Evolutionary conservation across 2,329 filamentous ascomycete genomes (phyloP).

Genomic region (Remersonia thermophila): DNA sequence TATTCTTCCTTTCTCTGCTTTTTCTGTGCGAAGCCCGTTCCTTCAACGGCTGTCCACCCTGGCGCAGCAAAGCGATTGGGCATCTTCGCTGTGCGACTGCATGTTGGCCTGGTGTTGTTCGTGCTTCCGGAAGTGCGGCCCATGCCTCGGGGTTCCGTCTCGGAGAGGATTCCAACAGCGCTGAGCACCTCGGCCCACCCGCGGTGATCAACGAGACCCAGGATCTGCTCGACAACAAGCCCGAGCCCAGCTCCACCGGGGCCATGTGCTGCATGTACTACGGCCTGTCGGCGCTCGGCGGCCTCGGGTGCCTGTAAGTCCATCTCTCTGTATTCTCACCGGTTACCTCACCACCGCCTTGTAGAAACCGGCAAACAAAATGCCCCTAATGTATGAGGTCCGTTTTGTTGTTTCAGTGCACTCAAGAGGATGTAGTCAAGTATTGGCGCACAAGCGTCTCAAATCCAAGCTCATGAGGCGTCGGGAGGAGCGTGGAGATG

Average conservation of each 20-base stretch:
- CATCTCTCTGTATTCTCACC: neutral
- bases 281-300: neutral
- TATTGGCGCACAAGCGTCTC: too few relatives aligned
- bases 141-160: neutral
- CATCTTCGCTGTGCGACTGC: slow-evolving; percentile 16
- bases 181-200: too few relatives aligned
- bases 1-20: too few relatives aligned
- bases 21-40: too few relatives aligned
- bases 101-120: slow-evolving; percentile 21
- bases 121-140: slow-evolving; percentile 19
- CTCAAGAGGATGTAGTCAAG: too few relatives aligned
- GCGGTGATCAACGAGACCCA: slow-evolving; percentile 22
- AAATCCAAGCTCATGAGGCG: too few relatives aligned
- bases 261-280: neutral
- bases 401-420: too few relatives aligned
- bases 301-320: slow-evolving; percentile 23
- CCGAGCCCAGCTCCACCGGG: neutral
- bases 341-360: too few relatives aligned
- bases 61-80: neutral
- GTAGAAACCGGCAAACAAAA: too few relatives aligned
- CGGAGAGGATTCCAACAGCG: neutral
- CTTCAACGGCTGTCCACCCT: too few relatives aligned
- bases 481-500: too few relatives aligned
- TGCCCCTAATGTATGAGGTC: too few relatives aligned
- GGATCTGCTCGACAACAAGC: slow-evolving; percentile 19